Base-by-base conservation (phyloP, 148 eudicot genomes). In the Talinum fruticosum region DNA sequence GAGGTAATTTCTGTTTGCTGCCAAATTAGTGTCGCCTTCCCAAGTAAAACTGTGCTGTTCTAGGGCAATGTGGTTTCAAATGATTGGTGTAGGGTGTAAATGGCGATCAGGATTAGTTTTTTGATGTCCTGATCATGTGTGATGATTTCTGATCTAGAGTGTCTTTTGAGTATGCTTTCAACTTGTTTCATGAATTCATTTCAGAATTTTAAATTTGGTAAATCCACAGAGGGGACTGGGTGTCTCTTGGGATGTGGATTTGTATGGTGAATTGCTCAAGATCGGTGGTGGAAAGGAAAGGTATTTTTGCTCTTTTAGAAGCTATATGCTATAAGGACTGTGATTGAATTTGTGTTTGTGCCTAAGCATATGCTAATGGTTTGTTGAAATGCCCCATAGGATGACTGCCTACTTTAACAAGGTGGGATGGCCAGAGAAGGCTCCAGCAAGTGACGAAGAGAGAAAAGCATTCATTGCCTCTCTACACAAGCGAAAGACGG, bases 281-380 rank as follows among this genome's bases (percentile, higher is more conserved):
- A 93, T 93, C 80, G 98, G 99, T 51, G 99, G 99, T 76, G 98
- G 99, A 66, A 96, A 96, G 78, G 99, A 93, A 85, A 93, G 97
- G 99, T 93, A 89, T 28, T 61, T 21, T 36, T 18, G 72, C 13
- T 34, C 7, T 53, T 45, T 62, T 13, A 10, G 33, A 62, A 62
- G 66, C 16, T 2, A 62, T 8, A 28, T 10, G 8, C 16, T 14
- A 59, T 53, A 70, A 5, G 66, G 21, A 75, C 16, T 18, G 41
- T 70, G 65, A 14, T 15, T 32, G 19, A 74, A 26, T 28, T 41
- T 24, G 10, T 38, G 68, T 45, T 80, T 23, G 35, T 33, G 29
- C 66, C 47, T 19, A 51, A 66, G 28, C 35, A 8, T 65, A 61
- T 24, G 41, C 10, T 62, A 2, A 44, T 65, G 21, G 57, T 33